Conservation (phyloP, 345 rosid genomes). For the Euclidium syriacum region DNA sequence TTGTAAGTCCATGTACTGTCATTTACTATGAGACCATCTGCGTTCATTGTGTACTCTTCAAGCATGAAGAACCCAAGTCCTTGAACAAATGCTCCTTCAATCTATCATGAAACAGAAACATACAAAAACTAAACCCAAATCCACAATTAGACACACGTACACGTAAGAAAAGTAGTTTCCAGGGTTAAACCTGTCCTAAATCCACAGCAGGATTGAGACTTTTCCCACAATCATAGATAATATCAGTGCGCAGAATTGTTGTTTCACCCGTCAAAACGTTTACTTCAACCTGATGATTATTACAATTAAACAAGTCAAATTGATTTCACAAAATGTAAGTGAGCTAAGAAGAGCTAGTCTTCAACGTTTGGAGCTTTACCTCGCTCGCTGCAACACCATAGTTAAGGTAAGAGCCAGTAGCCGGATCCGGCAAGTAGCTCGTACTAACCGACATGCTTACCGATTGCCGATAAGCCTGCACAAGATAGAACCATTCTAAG, state of each 20-base stretch:
- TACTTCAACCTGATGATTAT: constrained; percentile 66
- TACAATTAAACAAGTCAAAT: not conserved
- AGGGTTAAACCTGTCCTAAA: constrained; percentile 77
- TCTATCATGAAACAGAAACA: constrained; percentile 36
- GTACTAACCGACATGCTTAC: constrained; percentile 56
- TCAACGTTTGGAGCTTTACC: constrained; percentile 45
- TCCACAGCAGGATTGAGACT: constrained; percentile 97
- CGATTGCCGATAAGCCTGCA: constrained; percentile 27
- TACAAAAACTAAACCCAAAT: not conserved
- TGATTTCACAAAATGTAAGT: not conserved
- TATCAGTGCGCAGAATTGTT: constrained; percentile 65
- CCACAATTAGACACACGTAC: not conserved
- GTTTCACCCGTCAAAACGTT: constrained; percentile 79
- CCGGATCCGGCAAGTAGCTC: constrained; percentile 40
- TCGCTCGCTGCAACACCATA: constrained; percentile 93
- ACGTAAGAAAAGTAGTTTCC: not conserved
- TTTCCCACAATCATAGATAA: constrained; percentile 88
- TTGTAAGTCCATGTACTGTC: constrained; percentile 93
- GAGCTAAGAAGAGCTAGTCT: not conserved
- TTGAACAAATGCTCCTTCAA: constrained; percentile 96
- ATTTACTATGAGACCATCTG: constrained; percentile 64
- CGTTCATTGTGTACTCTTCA: constrained; percentile 73
- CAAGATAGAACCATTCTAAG: not conserved
- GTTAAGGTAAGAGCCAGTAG: constrained; percentile 54
- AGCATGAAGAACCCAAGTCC: constrained; percentile 94